A percentile compares a stretch with the other conserved stretches of the same genome.
Conservation (phyloP, 2,329 filamentous ascomycete species). For the Colletotrichum chrysophilum region DNA sequence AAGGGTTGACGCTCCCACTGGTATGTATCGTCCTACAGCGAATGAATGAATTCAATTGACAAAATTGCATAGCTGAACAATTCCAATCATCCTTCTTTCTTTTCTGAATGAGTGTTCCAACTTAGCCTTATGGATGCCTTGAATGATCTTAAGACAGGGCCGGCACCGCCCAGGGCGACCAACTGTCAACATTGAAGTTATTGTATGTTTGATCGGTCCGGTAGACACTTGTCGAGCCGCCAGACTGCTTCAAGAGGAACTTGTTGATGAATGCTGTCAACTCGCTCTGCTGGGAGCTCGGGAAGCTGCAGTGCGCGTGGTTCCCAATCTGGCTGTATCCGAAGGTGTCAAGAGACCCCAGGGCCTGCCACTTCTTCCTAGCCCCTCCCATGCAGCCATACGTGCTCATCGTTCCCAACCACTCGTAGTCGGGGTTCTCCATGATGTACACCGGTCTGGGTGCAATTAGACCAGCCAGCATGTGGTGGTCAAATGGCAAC, state of each 20-base stretch:
- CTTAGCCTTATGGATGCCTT: rapidly evolving
- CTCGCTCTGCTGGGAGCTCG: slow-evolving; percentile 44
- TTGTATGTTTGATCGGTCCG: slow-evolving; percentile 9
- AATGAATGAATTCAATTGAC: background rate
- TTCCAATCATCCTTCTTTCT: background rate
- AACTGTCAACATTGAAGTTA: slow-evolving; percentile 16
- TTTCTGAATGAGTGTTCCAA: background rate
- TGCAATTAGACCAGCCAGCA: slow-evolving; percentile 55
- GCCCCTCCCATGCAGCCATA: slow-evolving; percentile 56
- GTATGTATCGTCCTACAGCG: background rate
- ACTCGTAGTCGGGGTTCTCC: slow-evolving; percentile 55
- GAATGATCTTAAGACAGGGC: background rate
- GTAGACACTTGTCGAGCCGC: slow-evolving; percentile 5
- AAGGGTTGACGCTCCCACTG: background rate
- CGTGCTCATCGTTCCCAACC: slow-evolving; percentile 53
- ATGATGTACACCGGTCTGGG: slow-evolving; percentile 55
- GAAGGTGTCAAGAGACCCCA: slow-evolving; percentile 51
- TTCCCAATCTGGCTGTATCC: slow-evolving; percentile 54
- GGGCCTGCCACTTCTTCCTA: slow-evolving; percentile 50
- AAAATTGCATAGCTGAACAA: background rate
- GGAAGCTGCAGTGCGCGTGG: slow-evolving; percentile 56
- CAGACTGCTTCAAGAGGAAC: slow-evolving; percentile 40
- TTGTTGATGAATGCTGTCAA: slow-evolving; percentile 55
- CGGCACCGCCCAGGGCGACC: slow-evolving; percentile 16
- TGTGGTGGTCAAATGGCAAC: slow-evolving; percentile 57